Evolutionary conservation across 164 flowering plant species (phyloP).

Genomic region (Hamamelis virginiana): DNA sequence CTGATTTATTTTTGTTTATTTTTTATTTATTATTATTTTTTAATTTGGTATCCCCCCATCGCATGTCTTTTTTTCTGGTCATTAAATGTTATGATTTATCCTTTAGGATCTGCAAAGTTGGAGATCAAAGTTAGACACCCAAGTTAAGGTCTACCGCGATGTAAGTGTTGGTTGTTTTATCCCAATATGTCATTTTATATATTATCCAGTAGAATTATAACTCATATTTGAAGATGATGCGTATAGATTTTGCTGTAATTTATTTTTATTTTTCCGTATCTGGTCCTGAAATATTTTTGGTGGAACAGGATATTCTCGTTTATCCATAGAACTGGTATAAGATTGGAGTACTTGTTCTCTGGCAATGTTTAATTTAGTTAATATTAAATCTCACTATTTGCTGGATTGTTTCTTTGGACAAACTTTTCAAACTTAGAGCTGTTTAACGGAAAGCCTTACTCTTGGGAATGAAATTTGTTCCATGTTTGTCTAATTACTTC

Average conservation of each 20-base stretch:
- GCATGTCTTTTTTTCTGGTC: too few relatives aligned
- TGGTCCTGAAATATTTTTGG: not conserved
- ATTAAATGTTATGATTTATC: not conserved
- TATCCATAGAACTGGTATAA: not conserved
- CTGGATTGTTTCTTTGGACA: not conserved
- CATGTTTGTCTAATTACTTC: too few relatives aligned
- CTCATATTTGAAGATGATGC: too few relatives aligned
- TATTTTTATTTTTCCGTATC: not conserved
- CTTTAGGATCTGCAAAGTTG: constrained; percentile 79
- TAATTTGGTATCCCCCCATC: too few relatives aligned
- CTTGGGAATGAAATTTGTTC: too few relatives aligned
- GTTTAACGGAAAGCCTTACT: too few relatives aligned
- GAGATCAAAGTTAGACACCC: constrained; percentile 84
- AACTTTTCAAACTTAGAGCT: too few relatives aligned
- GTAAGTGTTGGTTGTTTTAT: constrained; percentile 42
- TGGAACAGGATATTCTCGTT: not conserved
- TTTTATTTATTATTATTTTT: not conserved
- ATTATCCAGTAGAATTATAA: too few relatives aligned
- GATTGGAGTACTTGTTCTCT: not conserved
- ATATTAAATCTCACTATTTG: not conserved
- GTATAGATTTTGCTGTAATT: too few relatives aligned
- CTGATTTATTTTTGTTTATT: not conserved
- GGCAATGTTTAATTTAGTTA: not conserved
- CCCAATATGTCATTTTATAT: not conserved
- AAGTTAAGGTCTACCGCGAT: constrained; percentile 72